Conservation (phyloP, 768 basidiomycete genomes). For the Boletus tylopilopsis region DNA sequence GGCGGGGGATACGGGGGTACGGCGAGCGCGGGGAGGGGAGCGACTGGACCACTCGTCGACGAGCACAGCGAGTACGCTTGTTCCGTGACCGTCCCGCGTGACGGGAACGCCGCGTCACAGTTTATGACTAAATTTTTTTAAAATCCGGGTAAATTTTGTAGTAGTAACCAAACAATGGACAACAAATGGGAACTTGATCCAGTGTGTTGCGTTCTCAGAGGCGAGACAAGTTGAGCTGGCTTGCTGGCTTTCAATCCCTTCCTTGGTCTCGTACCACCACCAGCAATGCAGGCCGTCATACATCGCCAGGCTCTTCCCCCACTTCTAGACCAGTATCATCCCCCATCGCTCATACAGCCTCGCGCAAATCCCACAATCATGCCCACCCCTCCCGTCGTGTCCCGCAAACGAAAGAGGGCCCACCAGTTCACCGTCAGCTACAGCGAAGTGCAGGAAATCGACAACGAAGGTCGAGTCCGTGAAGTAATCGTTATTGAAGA, state of each 20-base stretch:
- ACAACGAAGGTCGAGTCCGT: slow-evolving; percentile 67
- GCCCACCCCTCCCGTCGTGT: slow-evolving; percentile 66
- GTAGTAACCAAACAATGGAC: slow-evolving; percentile 20
- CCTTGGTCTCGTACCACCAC: slow-evolving; percentile 37
- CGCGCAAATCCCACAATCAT: slow-evolving; percentile 54
- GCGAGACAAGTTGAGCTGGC: slow-evolving; percentile 29
- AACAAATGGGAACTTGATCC: slow-evolving; percentile 31
- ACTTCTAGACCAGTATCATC: slow-evolving; percentile 64
- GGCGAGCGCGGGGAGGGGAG: slow-evolving; percentile 15
- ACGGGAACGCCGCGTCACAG: slow-evolving; percentile 29
- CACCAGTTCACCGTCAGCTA: slow-evolving; percentile 81
- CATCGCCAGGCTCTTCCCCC: slow-evolving; percentile 57
- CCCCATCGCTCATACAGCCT: slow-evolving; percentile 48
- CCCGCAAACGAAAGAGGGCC: slow-evolving; percentile 80
- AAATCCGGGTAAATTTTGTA: background rate
- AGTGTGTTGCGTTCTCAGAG: slow-evolving; percentile 33
- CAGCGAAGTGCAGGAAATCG: slow-evolving; percentile 86
- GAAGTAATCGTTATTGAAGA: slow-evolving; percentile 94
- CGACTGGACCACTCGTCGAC: slow-evolving; percentile 32
- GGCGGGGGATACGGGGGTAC: slow-evolving; percentile 9
- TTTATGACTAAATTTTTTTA: slow-evolving; percentile 15
- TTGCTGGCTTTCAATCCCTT: slow-evolving; percentile 36
- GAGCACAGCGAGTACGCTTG: slow-evolving; percentile 33
- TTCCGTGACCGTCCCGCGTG: slow-evolving; percentile 32
- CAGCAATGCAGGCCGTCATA: slow-evolving; percentile 71